phyloP scores from a whole-genome alignment of 2,329 filamentous ascomycete species.

The Colletotrichum cereale region DNA sequence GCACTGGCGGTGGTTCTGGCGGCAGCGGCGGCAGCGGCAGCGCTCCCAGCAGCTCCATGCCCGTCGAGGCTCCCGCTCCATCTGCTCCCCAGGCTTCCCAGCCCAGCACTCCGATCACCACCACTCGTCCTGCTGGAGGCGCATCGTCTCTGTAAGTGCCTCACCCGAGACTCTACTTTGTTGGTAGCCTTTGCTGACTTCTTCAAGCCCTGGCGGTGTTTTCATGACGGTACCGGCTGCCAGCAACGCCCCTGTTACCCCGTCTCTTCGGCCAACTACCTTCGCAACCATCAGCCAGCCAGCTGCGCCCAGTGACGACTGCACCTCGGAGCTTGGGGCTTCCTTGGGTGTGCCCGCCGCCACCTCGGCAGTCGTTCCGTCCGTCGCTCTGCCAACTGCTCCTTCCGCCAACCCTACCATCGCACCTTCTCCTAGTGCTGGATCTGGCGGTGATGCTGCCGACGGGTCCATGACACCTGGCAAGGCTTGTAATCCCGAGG shows the following conservation, averaged over 20 bases:
- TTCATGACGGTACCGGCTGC: slow-evolving; percentile 52
- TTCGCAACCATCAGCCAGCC: slow-evolving; percentile 45
- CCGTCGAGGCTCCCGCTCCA: slow-evolving; percentile 42
- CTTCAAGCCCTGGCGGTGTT: slow-evolving; percentile 56
- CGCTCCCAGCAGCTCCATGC: slow-evolving; percentile 13
- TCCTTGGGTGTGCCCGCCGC: slow-evolving; percentile 19
- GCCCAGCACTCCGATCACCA: slow-evolving; percentile 21
- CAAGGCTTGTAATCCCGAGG: slow-evolving; percentile 64
- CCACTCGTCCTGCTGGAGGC: slow-evolving; percentile 33
- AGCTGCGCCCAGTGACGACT: slow-evolving; percentile 40
- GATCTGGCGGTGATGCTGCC: slow-evolving; percentile 41
- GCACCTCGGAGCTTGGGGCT: not conserved
- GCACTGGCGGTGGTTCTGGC: slow-evolving; percentile 45
- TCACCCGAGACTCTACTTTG: not conserved
- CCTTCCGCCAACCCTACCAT: slow-evolving; percentile 9
- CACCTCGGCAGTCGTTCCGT: slow-evolving; percentile 10
- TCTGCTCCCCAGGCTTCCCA: slow-evolving; percentile 24
- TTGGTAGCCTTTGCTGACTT: slow-evolving; percentile 40
- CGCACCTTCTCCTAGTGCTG: slow-evolving; percentile 7
- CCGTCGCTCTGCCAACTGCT: not conserved
- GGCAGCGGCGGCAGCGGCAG: slow-evolving; percentile 33
- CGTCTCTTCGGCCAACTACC: slow-evolving; percentile 42
- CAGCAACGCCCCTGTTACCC: slow-evolving; percentile 39
- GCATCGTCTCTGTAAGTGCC: slow-evolving; percentile 45
- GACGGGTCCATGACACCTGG: slow-evolving; percentile 51